Base-by-base conservation (phyloP, 805 yeast genomes). In the Starmerella gropengiesseri region DNA sequence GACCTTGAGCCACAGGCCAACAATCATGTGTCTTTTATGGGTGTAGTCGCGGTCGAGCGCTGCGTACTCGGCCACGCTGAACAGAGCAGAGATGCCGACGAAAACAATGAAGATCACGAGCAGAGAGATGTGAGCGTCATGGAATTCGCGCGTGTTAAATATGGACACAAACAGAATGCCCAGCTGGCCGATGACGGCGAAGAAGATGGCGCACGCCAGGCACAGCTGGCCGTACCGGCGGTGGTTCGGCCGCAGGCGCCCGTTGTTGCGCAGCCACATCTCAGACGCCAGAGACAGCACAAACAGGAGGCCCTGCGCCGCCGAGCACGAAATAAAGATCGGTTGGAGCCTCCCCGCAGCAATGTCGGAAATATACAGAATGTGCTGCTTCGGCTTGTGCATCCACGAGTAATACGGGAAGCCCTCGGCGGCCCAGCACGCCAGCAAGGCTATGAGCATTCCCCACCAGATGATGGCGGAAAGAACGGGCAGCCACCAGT, bases 261-360 rank as follows among this genome's bases (percentile, higher is more conserved):
- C 73, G 11, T 64, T 63, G 25, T 70, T 69, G 28, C 95, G 66
- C 30, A 83, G 70, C 46, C 65, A 67, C 50, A 71, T 73, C 56
- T 83, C 94, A 49, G 76, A 66, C 5, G 73, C 60, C 23, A 81
- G 61, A 1, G 86, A 69, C 28, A 82, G 67, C 28, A 76, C 74
- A 50, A 75, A 82, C 52, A 82, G 76, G 4, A 82, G 63, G 12
- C 86, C 93, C 63, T 85, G 94, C 57, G 77, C 69, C 0, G 78
- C 83, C 1, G 83, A 68, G 53, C 94, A 78, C 14, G 80, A 64
- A 29, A 87, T 84, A 61, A 89, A 89, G 17, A 87, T 61, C 1
- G 94, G 94, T 58, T 86, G 81, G 38, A 85, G 64, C 52, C 77
- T 78, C 8, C 94, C 81, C 8, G 96, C 95, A 3, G 89, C 95